Evolutionary conservation across 106 monocot genomes (phyloP).

Genomic region (Agapanthus africanus): DNA sequence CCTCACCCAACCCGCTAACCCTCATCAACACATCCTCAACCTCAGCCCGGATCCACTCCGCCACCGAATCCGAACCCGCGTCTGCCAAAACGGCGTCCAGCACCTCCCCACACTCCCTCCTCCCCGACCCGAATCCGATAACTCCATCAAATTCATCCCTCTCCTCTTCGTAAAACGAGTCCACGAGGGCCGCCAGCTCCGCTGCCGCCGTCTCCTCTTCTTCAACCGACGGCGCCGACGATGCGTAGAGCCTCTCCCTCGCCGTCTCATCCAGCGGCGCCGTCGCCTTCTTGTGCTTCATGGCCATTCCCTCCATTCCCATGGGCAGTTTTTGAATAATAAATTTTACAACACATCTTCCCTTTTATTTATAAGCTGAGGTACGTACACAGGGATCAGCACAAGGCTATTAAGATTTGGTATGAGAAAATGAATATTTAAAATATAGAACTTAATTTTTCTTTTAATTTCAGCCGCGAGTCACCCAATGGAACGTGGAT

Average conservation of each 20-base stretch:
- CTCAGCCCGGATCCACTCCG: constrained; percentile 28
- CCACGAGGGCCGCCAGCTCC: constrained; percentile 36
- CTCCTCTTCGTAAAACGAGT: constrained; percentile 32
- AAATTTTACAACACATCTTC: no score
- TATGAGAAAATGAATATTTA: no score
- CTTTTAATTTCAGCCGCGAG: no score
- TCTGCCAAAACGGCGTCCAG: constrained; percentile 19
- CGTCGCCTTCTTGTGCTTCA: constrained; percentile 23
- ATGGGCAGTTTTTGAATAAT: no score
- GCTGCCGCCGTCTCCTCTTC: constrained; percentile 4
- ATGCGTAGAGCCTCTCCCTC: constrained; percentile 25
- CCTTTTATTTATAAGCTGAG: no score
- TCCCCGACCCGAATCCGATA: background rate
- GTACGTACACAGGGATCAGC: no score
- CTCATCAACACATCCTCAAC: constrained; percentile 29
- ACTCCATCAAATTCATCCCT: background rate
- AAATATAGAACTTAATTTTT: no score
- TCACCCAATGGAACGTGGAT: no score
- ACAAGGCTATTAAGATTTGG: no score
- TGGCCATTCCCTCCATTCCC: background rate
- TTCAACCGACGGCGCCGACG: background rate
- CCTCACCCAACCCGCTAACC: background rate
- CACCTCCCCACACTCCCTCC: constrained; percentile 5
- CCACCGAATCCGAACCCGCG: constrained; percentile 16
- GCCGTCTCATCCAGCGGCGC: constrained; percentile 30